Conservation (phyloP, 2,329 filamentous ascomycete species). For the Talaromyces rugulosus region DNA sequence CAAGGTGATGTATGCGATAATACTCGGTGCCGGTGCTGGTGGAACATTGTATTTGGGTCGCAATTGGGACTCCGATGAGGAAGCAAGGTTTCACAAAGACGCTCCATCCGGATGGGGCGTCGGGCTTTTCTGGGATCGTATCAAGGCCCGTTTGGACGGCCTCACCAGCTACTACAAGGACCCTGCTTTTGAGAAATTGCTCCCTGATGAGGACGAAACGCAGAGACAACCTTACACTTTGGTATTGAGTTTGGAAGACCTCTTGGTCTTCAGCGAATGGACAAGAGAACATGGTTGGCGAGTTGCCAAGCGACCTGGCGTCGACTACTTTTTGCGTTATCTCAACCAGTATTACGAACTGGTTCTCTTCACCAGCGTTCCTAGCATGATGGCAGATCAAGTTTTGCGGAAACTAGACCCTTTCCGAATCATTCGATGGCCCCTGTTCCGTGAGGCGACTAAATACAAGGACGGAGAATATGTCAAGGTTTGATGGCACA, state of each 20-base stretch:
- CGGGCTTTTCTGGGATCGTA: conserved; percentile 73
- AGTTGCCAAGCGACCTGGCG: conserved; percentile 86
- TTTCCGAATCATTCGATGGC: conserved; percentile 92
- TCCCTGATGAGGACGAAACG: conserved; percentile 68
- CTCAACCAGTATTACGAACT: conserved; percentile 97
- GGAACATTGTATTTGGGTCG: conserved; percentile 74
- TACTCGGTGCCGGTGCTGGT: conserved; percentile 54
- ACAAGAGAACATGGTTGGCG: conserved; percentile 90
- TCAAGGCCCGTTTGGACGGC: conserved; percentile 68
- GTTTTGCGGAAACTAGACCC: conserved; percentile 91
- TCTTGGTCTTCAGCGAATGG: conserved; percentile 95
- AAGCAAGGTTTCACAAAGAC: conserved; percentile 64
- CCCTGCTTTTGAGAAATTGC: conserved; percentile 86
- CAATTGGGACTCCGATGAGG: conserved; percentile 75
- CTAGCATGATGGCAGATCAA: conserved; percentile 77
- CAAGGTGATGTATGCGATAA: conserved; percentile 65
- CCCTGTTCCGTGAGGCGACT: conserved; percentile 92
- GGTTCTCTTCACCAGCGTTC: conserved; percentile 88
- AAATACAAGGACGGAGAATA: conserved; percentile 95
- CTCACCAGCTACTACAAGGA: conserved; percentile 92
- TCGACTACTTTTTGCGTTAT: conserved; percentile 97
- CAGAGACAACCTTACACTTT: conserved; percentile 87
- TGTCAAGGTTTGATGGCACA: conserved; percentile 66
- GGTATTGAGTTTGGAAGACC: conserved; percentile 86
- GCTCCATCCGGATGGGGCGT: conserved; percentile 76